These are phyloP conservation scores for Chaetomiaceae sp. DNA, from an alignment of 2,329 filamentous ascomycete species.

Conservation along the genomic window DNA sequence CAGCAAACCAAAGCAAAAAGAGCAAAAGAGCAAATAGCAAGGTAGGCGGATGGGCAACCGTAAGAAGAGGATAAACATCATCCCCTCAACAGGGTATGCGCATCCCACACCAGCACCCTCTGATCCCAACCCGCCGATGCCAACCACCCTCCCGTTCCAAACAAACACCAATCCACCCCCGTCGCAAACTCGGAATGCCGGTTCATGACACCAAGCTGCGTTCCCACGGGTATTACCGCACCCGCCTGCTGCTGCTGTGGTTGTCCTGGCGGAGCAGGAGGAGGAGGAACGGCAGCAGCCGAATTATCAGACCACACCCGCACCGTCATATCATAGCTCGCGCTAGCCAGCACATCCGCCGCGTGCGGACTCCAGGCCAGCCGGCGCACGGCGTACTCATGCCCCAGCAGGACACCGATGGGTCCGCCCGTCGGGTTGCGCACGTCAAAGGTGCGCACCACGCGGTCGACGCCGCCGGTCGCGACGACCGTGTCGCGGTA, in stretches of 20 bases:
- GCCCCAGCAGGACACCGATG: constrained; percentile 69
- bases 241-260: constrained; percentile 30
- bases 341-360: constrained; percentile 79
- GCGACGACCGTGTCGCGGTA: constrained; percentile 83
- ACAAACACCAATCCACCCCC: constrained; percentile 96
- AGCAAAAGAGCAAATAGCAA: no score
- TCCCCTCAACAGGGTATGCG: constrained; percentile 46
- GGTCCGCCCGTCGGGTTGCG: constrained; percentile 70
- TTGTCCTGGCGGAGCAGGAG: constrained; percentile 31
- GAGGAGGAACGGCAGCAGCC: constrained; percentile 31
- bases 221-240: constrained; percentile 46
- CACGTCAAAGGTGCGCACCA: constrained; percentile 87
- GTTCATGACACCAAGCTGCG: constrained; percentile 82
- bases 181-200: constrained; percentile 93
- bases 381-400: constrained; percentile 84
- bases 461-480: constrained; percentile 81
- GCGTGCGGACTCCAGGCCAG: constrained; percentile 91
- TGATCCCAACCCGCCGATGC: constrained; percentile 95
- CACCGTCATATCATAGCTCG: constrained; percentile 97
- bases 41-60: no score
- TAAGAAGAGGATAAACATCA: no score
- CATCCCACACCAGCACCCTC: constrained; percentile 86
- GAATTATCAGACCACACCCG: constrained; percentile 90
- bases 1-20: background rate
- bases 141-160: constrained; percentile 92